phyloP scores from a whole-genome alignment of 805 yeast species.

The Spathaspora arborariae region DNA sequence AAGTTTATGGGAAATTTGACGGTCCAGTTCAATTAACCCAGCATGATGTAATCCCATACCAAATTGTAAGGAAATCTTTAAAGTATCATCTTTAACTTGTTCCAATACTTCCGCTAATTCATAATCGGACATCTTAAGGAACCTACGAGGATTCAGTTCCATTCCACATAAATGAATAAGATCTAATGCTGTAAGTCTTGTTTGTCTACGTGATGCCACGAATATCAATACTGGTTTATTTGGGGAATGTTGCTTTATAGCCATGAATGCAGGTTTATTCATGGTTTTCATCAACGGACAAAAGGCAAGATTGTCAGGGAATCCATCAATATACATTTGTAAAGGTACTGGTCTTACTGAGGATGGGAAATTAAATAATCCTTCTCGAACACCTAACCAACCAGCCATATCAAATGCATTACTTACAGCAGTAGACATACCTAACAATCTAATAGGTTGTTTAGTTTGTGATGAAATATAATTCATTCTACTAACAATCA shows the following conservation, averaged over 20 bases:
- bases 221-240: constrained; percentile 78
- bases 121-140: constrained; percentile 59
- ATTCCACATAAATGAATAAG: constrained; percentile 74
- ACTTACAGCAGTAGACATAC: constrained; percentile 83
- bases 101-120: constrained; percentile 51
- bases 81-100: constrained; percentile 77
- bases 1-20: constrained; percentile 65
- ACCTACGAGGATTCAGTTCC: constrained; percentile 73
- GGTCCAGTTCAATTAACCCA: constrained; percentile 70
- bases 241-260: constrained; percentile 89
- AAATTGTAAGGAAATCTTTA: constrained; percentile 67
- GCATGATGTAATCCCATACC: constrained; percentile 85
- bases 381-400: constrained; percentile 74
- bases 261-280: constrained; percentile 90
- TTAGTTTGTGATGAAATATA: constrained; percentile 59
- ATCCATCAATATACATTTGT: constrained; percentile 84
- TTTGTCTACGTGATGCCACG: constrained; percentile 81
- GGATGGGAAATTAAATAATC: constrained; percentile 74
- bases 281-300: constrained; percentile 82
- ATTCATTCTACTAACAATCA: constrained; percentile 87
- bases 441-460: constrained; percentile 60
- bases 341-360: constrained; percentile 84
- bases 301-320: constrained; percentile 76
- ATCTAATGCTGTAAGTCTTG: constrained; percentile 75
- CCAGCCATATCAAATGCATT: constrained; percentile 84